Percentiles rank a stretch among this genome's conserved stretches.
phyloP scores from a whole-genome alignment of 2,329 filamentous ascomycete species.

The Chaetomium globosum region DNA sequence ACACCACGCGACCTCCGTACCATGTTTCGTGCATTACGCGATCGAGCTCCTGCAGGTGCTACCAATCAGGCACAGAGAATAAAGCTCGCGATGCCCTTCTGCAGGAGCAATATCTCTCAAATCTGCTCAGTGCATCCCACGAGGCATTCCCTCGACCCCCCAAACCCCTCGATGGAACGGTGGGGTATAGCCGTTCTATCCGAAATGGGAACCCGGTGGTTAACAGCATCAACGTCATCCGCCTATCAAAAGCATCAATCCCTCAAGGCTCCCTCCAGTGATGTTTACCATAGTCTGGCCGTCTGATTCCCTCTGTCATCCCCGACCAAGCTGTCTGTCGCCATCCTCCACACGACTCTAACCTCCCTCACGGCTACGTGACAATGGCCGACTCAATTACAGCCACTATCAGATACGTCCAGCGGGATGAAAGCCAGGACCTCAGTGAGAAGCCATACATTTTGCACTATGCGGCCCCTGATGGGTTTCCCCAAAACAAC shows the following conservation, averaged over 20 bases:
- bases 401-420: conserved; percentile 12
- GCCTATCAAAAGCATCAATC: not conserved
- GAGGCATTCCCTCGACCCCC: not conserved
- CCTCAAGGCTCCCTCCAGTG: not conserved
- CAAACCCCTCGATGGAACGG: not conserved
- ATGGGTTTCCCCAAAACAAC: conserved; percentile 12
- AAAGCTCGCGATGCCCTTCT: not conserved
- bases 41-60: not conserved
- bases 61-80: not conserved
- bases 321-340: not conserved
- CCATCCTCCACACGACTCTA: not conserved
- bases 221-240: not conserved
- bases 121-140: conserved; percentile 1
- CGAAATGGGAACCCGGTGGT: not conserved
- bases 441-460: conserved; percentile 4
- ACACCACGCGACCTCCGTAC: not conserved
- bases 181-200: not conserved
- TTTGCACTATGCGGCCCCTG: conserved; percentile 1
- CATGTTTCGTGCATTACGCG: not conserved
- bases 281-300: not conserved
- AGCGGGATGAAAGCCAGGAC: conserved; percentile 6
- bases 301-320: not conserved
- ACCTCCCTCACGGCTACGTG: not conserved
- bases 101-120: conserved; percentile 10
- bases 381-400: conserved; percentile 8